Evolutionary conservation across 495 filamentous ascomycete genomes (phyloP).

Genomic region (Neurospora pannonica): DNA sequence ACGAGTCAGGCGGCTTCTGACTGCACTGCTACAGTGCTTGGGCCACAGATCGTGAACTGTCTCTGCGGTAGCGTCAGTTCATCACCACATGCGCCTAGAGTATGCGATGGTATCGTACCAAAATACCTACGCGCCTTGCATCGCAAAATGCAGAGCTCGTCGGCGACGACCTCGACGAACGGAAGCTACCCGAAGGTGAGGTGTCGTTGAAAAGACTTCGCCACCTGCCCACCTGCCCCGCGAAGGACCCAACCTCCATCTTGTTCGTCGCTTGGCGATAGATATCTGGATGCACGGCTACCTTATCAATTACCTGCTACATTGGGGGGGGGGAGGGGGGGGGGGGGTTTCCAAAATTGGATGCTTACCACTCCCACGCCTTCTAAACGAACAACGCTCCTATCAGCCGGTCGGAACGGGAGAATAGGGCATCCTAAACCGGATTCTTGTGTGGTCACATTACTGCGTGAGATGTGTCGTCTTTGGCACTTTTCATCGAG

Average conservation of each 20-base stretch:
- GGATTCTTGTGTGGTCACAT: neutral
- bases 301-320: neutral
- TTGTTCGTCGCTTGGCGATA: neutral
- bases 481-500: neutral
- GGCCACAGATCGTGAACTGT: slow-evolving; percentile 19
- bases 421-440: neutral
- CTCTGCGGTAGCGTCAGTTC: slow-evolving; percentile 10
- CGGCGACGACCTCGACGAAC: neutral
- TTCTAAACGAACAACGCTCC: neutral
- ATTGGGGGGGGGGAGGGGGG: too few relatives aligned
- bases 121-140: neutral
- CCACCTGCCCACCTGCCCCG: neutral
- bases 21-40: slow-evolving; percentile 6
- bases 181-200: neutral
- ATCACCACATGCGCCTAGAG: slow-evolving; percentile 4
- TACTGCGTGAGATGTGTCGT: neutral
- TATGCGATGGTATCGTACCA: neutral
- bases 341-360: neutral
- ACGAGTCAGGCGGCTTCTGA: slow-evolving; percentile 21
- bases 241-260: neutral
- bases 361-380: neutral
- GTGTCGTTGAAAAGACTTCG: neutral
- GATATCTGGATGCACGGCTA: neutral
- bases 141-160: neutral
- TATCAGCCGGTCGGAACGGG: neutral